phyloP scores from a whole-genome alignment of 163 green algal genomes.

The Coccomyxa subellipsoidea region DNA sequence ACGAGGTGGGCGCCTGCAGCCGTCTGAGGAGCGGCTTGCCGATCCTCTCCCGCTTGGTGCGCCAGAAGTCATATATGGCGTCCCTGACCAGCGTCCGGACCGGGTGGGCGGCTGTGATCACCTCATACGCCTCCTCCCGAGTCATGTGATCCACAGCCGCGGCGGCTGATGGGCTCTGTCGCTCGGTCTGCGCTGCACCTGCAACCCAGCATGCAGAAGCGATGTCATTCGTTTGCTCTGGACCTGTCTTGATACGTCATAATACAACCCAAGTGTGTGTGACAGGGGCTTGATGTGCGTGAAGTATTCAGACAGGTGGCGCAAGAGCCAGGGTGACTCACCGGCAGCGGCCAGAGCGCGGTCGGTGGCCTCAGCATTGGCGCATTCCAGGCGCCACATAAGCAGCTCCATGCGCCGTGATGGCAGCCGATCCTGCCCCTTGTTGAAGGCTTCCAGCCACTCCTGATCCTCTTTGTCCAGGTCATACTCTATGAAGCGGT shows the following conservation, averaged over 20 bases:
- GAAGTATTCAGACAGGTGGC: background rate
- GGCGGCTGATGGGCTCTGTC: conserved; percentile 41
- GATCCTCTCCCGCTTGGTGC: conserved; percentile 66
- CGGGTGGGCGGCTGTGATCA: conserved; percentile 45
- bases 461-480: conserved; percentile 61
- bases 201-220: conserved; percentile 27
- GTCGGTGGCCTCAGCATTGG: conserved; percentile 77
- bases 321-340: background rate
- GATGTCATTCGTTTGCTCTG: background rate
- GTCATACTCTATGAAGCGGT: conserved; percentile 66
- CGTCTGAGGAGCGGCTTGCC: conserved; percentile 75
- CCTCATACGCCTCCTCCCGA: conserved; percentile 53
- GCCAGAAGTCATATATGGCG: conserved; percentile 88
- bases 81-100: conserved; percentile 17
- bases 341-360: conserved; percentile 28
- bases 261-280: background rate
- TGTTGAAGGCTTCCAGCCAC: conserved; percentile 69
- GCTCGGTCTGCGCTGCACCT: conserved; percentile 54
- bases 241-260: background rate
- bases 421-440: conserved; percentile 46
- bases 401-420: conserved; percentile 79
- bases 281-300: background rate
- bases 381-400: conserved; percentile 85
- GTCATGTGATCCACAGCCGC: conserved; percentile 63
- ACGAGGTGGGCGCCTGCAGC: conserved; percentile 70